Conservation (phyloP, 2,329 filamentous ascomycete species). For the Ophiocordyceps robertsii region DNA sequence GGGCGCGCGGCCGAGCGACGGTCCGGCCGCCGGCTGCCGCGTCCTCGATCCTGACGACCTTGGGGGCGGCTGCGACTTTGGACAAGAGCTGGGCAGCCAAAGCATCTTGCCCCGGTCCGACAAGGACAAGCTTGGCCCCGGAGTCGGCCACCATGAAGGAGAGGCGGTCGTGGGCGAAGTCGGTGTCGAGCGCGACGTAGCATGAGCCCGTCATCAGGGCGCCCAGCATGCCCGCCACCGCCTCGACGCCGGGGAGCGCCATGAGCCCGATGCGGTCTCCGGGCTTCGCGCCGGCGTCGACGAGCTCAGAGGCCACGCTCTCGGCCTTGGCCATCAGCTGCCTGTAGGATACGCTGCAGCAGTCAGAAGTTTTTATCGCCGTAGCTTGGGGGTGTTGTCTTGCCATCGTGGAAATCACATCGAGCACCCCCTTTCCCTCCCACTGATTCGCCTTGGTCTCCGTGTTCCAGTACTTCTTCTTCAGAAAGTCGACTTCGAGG, state of each 20-base stretch:
- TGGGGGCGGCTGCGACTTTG: conserved; percentile 5
- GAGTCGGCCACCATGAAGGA: conserved; percentile 11
- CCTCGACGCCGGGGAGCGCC: conserved; percentile 9
- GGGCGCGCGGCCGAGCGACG: conserved; percentile 3
- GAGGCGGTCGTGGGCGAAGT: conserved; percentile 12
- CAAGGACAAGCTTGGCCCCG: conserved; percentile 6
- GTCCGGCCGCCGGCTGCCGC: conserved; percentile 6
- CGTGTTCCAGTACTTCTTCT: conserved; percentile 9
- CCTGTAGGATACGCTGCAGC: conserved; percentile 9
- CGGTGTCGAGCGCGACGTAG: conserved; percentile 12
- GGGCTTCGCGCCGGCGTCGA: conserved; percentile 7
- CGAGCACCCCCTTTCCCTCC: conserved; percentile 8
- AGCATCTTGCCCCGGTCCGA: conserved; percentile 8
- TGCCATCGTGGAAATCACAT: conserved; percentile 7
- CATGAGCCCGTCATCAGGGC: conserved; percentile 9
- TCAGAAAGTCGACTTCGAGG: conserved; percentile 8
- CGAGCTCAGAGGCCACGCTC: conserved; percentile 9
- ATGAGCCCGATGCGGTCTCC: conserved; percentile 9
- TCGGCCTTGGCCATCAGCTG: conserved; percentile 9
- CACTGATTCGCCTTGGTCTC: conserved; percentile 8
- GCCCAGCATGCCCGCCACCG: conserved; percentile 9
- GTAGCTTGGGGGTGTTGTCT: conserved; percentile 9
- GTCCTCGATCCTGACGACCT: conserved; percentile 8
- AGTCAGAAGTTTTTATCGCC: conserved; percentile 12
- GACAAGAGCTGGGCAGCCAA: conserved; percentile 6